phyloP scores from a whole-genome alignment of 257 asterid genomes.

The Capsicum chinense region DNA sequence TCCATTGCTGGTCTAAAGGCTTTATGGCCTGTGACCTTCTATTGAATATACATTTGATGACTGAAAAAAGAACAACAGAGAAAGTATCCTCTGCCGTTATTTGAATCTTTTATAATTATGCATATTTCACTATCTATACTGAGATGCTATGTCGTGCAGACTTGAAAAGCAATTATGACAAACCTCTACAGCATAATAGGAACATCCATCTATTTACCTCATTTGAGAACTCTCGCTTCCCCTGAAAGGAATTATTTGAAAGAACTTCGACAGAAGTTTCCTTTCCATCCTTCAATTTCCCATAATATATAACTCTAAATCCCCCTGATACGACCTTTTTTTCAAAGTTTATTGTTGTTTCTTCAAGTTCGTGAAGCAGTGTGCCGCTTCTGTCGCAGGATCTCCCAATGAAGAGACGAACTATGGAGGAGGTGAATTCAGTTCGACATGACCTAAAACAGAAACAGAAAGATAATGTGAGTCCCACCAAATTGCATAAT shows the following conservation, averaged over 20 bases:
- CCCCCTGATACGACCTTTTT: slow-evolving; percentile 92
- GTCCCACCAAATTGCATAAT: slow-evolving; percentile 27
- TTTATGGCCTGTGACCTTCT: background rate
- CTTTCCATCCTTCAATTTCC: too few relatives aligned
- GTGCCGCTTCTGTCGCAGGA: slow-evolving; percentile 78
- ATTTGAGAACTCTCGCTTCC: too few relatives aligned
- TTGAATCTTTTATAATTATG: background rate
- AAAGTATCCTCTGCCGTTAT: background rate
- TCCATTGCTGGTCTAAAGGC: background rate
- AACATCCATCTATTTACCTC: slow-evolving; percentile 17
- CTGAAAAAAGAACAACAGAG: background rate
- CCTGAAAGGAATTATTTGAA: too few relatives aligned
- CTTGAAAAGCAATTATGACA: background rate
- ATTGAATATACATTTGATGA: background rate
- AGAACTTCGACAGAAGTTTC: too few relatives aligned
- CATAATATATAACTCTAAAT: slow-evolving; percentile 65
- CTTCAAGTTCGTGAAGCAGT: slow-evolving; percentile 82
- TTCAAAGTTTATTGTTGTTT: slow-evolving; percentile 79
- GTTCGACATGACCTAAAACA: slow-evolving; percentile 50
- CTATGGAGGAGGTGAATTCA: slow-evolving; percentile 49
- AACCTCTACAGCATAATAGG: too few relatives aligned
- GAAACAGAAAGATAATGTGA: slow-evolving; percentile 29
- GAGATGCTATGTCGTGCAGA: background rate
- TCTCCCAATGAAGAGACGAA: slow-evolving; percentile 59
- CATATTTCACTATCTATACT: background rate